A percentile compares a stretch with the other conserved stretches of the same genome.
Conservation (phyloP, 176 grass and related monocot species). For the Elymus sibiricus region DNA sequence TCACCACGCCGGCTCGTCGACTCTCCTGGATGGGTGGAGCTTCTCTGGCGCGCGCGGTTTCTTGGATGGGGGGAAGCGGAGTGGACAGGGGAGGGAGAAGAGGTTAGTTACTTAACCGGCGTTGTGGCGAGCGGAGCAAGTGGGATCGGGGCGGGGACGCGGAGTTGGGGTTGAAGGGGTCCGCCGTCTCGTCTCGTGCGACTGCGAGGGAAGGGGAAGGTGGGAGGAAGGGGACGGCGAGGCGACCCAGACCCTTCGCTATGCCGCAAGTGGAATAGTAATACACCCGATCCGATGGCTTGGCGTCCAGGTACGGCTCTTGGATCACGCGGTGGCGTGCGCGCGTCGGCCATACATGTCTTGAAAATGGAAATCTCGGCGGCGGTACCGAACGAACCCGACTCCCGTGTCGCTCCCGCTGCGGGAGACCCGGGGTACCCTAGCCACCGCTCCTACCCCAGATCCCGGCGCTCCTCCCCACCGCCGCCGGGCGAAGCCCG, state of each 20-base stretch:
- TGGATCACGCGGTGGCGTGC: constrained; percentile 27
- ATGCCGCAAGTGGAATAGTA: neutral
- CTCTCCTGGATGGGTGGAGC: neutral
- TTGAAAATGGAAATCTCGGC: neutral
- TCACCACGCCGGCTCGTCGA: neutral
- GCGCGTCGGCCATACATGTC: neutral
- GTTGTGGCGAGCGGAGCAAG: neutral
- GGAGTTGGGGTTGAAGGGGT: constrained; percentile 40
- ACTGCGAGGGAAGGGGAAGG: constrained; percentile 5
- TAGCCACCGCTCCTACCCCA: too few species aligned
- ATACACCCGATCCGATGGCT: neutral
- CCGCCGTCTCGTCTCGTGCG: neutral
- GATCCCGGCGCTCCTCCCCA: too few species aligned
- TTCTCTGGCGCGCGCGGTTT: neutral
- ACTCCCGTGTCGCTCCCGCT: too few species aligned
- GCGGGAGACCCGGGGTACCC: too few species aligned
- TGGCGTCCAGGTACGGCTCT: neutral
- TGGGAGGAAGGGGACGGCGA: constrained; percentile 29
- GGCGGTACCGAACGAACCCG: too few species aligned
- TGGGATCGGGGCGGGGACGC: constrained; percentile 7
- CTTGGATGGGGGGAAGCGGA: constrained; percentile 34
- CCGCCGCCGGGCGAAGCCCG: too few species aligned
- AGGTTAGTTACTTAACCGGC: neutral
- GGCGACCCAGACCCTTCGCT: neutral
- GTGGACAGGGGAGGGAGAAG: neutral